phyloP scores from a whole-genome alignment of 345 rosid species.

The Salix brachista region DNA sequence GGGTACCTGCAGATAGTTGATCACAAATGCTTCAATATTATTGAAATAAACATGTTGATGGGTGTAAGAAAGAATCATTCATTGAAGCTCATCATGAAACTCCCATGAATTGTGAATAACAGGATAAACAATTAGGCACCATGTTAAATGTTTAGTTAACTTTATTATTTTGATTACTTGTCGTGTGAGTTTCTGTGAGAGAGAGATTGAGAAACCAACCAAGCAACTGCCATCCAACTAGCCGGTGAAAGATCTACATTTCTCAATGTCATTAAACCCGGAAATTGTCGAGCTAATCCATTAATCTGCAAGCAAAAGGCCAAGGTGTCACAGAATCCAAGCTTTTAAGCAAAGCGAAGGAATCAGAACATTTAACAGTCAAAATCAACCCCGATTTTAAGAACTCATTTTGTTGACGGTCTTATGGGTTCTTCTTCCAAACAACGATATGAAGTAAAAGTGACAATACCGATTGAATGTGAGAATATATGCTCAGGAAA shows the following conservation, averaged over 20 bases:
- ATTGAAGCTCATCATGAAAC: neutral
- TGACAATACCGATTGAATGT: conserved; percentile 5
- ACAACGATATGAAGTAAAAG: conserved; percentile 8
- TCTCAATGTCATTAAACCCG: conserved; percentile 84
- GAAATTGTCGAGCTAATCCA: conserved; percentile 62
- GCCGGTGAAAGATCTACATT: conserved; percentile 99
- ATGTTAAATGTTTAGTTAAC: neutral
- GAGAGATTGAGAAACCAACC: conserved; percentile 42
- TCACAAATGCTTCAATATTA: neutral
- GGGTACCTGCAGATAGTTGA: conserved; percentile 60
- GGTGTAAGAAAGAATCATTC: neutral
- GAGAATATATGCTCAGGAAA: conserved; percentile 20
- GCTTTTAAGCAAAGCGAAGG: conserved; percentile 1
- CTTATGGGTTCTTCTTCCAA: conserved; percentile 13
- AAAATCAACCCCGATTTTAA: neutral
- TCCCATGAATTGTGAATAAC: neutral
- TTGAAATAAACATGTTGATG: neutral
- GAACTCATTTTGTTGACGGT: neutral
- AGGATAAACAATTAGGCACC: neutral
- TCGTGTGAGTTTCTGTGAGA: neutral
- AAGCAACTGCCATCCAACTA: conserved; percentile 98
- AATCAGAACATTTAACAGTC: conserved; percentile 7
- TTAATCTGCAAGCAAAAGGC: conserved; percentile 52
- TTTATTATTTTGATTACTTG: conserved; percentile 2
- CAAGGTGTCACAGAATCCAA: conserved; percentile 15